Evolutionary conservation across 208 protist species (phyloP).

Genomic region (Crithidia brevicula): DNA sequence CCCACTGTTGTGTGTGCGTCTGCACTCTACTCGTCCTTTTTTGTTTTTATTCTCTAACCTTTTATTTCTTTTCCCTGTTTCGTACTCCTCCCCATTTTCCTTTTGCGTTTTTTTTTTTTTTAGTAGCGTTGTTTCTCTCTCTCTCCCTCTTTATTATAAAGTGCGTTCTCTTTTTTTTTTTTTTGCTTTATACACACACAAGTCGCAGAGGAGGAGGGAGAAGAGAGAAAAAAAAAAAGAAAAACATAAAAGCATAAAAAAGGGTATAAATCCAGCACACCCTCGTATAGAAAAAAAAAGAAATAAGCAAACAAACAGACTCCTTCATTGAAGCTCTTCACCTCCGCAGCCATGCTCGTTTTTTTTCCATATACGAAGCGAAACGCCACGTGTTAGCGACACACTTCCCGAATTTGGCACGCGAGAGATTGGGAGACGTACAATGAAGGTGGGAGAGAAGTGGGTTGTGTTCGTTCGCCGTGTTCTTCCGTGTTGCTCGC

Average conservation of each 20-base stretch:
- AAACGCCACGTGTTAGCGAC: no score
- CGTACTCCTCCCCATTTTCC: neutral
- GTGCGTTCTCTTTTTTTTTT: neutral
- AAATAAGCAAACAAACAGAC: constrained; percentile 4
- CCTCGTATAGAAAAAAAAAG: constrained; percentile 20
- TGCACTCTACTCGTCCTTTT: constrained; percentile 3
- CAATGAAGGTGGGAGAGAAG: no score
- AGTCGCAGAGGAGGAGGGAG: neutral
- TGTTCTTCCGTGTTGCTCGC: no score
- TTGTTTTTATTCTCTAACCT: neutral
- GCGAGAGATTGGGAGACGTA: no score
- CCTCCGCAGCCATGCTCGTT: neutral
- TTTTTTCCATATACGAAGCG: no score
- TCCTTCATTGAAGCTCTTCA: neutral
- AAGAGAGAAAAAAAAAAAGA: neutral
- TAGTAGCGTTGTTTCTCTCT: neutral
- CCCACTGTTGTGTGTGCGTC: neutral
- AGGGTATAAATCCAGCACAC: constrained; percentile 12
- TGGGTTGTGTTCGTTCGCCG: no score
- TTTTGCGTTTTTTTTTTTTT: constrained; percentile 9
- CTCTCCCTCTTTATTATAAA: neutral
- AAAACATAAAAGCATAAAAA: neutral
- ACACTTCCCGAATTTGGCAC: no score
- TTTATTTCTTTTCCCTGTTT: neutral
- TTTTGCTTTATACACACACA: constrained; percentile 11